Conservation (phyloP, 768 basidiomycete species). For the Termitomyces titanicus region DNA sequence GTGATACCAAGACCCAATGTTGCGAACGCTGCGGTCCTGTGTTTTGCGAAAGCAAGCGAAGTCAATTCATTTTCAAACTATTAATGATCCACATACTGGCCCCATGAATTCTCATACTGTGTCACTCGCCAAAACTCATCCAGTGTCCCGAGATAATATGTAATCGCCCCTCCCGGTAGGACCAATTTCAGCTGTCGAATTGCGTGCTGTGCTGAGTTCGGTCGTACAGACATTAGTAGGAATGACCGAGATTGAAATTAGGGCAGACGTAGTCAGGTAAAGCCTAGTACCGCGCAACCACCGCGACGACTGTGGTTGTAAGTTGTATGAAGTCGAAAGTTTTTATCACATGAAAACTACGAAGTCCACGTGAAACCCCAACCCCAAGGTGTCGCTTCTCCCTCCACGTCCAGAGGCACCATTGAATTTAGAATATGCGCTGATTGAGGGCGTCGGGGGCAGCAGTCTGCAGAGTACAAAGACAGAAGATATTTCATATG, state of each 20-base stretch:
- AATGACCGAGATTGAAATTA: background rate
- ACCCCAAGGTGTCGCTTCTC: background rate
- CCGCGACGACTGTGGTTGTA: background rate
- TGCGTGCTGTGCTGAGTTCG: conserved; percentile 37
- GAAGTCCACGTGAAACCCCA: background rate
- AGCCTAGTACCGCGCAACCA: background rate
- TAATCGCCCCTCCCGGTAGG: conserved; percentile 62
- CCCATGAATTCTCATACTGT: conserved; percentile 42
- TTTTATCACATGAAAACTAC: conserved; percentile 6
- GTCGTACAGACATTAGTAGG: conserved; percentile 16
- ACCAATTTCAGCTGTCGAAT: conserved; percentile 72
- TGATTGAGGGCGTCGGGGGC: too few relatives aligned
- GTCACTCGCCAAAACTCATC: conserved; percentile 44
- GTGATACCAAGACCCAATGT: conserved; percentile 53
- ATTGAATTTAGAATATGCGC: too few relatives aligned
- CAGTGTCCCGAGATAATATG: conserved; percentile 59
- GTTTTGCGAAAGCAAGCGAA: background rate
- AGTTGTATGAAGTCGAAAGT: background rate
- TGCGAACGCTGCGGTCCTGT: conserved; percentile 49
- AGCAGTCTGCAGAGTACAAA: too few relatives aligned
- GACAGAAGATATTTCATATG: too few relatives aligned
- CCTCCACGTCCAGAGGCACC: background rate
- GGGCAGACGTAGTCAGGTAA: background rate
- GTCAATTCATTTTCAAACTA: background rate
- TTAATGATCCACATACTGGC: conserved; percentile 38